Evolutionary conservation across 2,329 filamentous ascomycete genomes (phyloP).

Genomic region (Dothideomycetes sp.): DNA sequence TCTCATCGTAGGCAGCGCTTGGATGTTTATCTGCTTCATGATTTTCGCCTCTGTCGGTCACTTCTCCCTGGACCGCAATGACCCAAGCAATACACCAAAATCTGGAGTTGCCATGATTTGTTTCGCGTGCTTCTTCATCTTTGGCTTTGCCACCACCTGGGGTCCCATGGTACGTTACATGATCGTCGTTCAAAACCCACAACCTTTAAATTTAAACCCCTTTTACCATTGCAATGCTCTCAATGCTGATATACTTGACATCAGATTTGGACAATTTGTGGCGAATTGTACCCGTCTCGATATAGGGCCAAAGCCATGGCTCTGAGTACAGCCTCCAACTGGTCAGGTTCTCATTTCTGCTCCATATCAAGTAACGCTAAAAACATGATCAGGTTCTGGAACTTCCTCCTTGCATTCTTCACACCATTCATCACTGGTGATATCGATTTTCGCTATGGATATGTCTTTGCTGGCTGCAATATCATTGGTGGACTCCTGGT

Average conservation of each 20-base stretch:
- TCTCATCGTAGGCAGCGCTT: slow-evolving; percentile 30
- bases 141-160: slow-evolving; percentile 12
- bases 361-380: slow-evolving; percentile 24
- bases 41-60: slow-evolving; percentile 22
- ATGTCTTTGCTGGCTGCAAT: slow-evolving; percentile 65
- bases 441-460: slow-evolving; percentile 64
- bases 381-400: slow-evolving; percentile 49
- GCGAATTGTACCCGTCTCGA: slow-evolving; percentile 53
- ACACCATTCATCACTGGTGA: slow-evolving; percentile 65
- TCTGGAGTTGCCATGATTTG: slow-evolving; percentile 11
- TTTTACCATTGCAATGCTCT: no score
- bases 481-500: slow-evolving; percentile 53
- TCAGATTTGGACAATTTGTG: slow-evolving; percentile 61
- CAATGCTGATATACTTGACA: no score
- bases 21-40: slow-evolving; percentile 15
- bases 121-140: slow-evolving; percentile 14
- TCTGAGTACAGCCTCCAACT: slow-evolving; percentile 33
- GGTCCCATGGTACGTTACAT: slow-evolving; percentile 7
- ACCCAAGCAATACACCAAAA: slow-evolving; percentile 9
- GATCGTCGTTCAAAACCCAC: no score
- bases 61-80: slow-evolving; percentile 1
- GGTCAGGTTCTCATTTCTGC: background rate
- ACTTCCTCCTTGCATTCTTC: slow-evolving; percentile 48
- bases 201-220: no score
- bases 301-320: slow-evolving; percentile 44